These are phyloP conservation scores for Termitomyces sp. DNA, from an alignment of 768 basidiomycete genomes.

Conservation along the genomic window DNA sequence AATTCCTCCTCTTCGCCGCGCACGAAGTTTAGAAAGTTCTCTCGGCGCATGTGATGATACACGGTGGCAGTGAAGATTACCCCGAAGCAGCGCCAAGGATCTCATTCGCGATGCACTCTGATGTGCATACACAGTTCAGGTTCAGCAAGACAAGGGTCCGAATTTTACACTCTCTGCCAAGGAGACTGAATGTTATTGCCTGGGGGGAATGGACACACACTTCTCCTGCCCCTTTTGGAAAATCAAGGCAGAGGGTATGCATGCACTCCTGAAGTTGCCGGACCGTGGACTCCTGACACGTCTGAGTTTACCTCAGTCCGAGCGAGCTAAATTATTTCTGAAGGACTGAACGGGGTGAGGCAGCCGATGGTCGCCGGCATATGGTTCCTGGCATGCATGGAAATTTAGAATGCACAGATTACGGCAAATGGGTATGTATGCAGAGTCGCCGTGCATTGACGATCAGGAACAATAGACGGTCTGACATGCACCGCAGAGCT, in stretches of 20 bases:
- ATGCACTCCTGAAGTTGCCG: slow-evolving; percentile 7
- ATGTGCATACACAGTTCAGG: neutral
- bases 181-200: slow-evolving; percentile 6
- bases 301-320: slow-evolving; percentile 8
- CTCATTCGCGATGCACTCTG: neutral
- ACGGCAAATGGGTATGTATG: neutral
- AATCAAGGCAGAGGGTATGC: slow-evolving; percentile 1
- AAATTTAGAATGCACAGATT: neutral
- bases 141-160: neutral
- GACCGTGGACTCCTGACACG: slow-evolving; percentile 5
- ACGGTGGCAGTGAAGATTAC: slow-evolving; percentile 32
- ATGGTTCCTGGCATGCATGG: neutral
- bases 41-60: slow-evolving; percentile 14
- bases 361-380: neutral
- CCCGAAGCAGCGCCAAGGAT: slow-evolving; percentile 23
- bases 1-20: slow-evolving; percentile 4
- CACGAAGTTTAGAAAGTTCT: neutral
- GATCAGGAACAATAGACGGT: neutral
- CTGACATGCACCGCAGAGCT: neutral
- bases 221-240: slow-evolving; percentile 12
- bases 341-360: neutral
- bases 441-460: neutral
- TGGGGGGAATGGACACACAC: neutral
- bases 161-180: slow-evolving; percentile 14
- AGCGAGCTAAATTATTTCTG: neutral